These are phyloP conservation scores for Eucalyptus marginata DNA, from an alignment of 345 rosid species.

Conservation along the genomic window DNA sequence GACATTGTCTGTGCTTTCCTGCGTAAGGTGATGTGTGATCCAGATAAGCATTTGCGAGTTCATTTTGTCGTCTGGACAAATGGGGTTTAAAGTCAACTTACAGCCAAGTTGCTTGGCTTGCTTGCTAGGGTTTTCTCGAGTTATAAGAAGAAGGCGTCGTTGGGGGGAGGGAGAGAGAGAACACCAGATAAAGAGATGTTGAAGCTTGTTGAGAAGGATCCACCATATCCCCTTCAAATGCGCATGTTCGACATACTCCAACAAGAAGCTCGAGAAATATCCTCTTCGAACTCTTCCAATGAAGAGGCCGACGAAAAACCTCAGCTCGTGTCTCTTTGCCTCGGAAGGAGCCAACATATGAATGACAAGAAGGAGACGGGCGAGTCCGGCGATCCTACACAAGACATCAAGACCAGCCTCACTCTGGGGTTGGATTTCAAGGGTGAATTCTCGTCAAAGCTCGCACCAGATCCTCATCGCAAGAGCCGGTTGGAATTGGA, in stretches of 20 bases:
- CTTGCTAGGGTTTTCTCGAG: background rate
- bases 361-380: slow-evolving; percentile 17
- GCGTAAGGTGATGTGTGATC: background rate
- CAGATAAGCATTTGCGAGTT: background rate
- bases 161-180: slow-evolving; percentile 43
- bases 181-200: slow-evolving; percentile 48
- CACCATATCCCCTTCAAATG: slow-evolving; percentile 38
- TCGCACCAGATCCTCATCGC: background rate
- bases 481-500: slow-evolving; percentile 22
- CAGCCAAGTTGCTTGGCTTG: background rate
- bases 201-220: slow-evolving; percentile 47
- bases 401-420: slow-evolving; percentile 33
- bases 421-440: slow-evolving; percentile 35
- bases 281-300: background rate
- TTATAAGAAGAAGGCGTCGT: background rate
- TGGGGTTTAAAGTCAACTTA: background rate
- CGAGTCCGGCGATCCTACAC: slow-evolving; percentile 5
- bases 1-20: background rate
- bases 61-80: background rate
- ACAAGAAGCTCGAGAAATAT: slow-evolving; percentile 10
- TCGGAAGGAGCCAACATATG: slow-evolving; percentile 38
- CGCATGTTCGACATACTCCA: slow-evolving; percentile 48
- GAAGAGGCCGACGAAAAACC: slow-evolving; percentile 15
- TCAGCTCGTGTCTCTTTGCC: slow-evolving; percentile 63
- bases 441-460: background rate